Evolutionary conservation across 176 grass and related monocot species (phyloP), one percentile per base, ranked within the genome.

Genomic region (Cenchrus americanus): DNA sequence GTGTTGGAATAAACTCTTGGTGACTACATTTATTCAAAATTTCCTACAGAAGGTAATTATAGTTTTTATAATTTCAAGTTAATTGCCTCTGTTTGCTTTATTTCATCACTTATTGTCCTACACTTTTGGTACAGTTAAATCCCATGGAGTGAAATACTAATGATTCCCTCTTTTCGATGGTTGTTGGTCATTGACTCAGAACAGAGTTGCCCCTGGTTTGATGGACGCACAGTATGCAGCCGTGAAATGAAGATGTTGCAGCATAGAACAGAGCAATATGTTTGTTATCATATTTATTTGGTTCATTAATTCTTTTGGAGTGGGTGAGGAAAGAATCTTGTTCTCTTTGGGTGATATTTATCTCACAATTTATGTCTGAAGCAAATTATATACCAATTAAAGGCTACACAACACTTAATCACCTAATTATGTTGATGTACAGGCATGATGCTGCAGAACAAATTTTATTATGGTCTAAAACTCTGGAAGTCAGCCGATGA

Each of bases 301-400:
- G 55, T 78, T 79, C 27, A 27, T 71, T 62, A 50, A 43, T 85
- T 85, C 64, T 70, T 70, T 30, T 70, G 66, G 71, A 80, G 11
- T 0, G 11, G 67, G 11, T 52, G 22, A 21, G 49, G 68, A 72
- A n/a, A 2, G 3, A 72, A 64, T 14, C 0, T 53, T n/a, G n/a
- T n/a, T 71, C 46, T 26, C 42, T 51, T 63, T 42, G 54, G 30
- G 66, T 24, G 23, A 51, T 58, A 84, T 42, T 77, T 54, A n/a
- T 84, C 50, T 44, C 30, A 41, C 65, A 71, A 32, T 23, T 10
- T 4, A 3, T 61, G n/a, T n/a, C n/a, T n/a, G n/a, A n/a, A n/a
- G n/a, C 30, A 60, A 75, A 75, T n/a, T 61, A 27, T 59, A 57
- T 81, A 73, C 34, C 84, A 80, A 47, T 47, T 17, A 80, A 54